These are phyloP conservation scores for Sporothrix luriei DNA, from an alignment of 2,329 filamentous ascomycete genomes.

Conservation along the genomic window DNA sequence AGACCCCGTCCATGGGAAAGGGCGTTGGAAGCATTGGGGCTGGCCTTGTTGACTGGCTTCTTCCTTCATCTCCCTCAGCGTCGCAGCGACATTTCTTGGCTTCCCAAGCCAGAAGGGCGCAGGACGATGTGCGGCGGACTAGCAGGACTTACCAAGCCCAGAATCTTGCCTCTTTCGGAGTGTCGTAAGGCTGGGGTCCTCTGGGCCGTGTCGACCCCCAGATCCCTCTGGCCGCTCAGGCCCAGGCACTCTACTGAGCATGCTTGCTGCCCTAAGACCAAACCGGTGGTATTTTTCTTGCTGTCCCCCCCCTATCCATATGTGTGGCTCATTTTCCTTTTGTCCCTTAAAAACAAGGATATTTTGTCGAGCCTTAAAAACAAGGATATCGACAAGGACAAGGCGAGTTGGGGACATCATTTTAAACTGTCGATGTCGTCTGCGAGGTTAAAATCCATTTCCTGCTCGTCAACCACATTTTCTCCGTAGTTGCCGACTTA, in stretches of 20 bases:
- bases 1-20: no score
- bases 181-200: constrained; percentile 27
- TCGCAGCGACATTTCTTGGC: not conserved
- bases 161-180: constrained; percentile 21
- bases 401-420: no score
- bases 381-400: not conserved
- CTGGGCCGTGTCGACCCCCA: not conserved
- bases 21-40: no score
- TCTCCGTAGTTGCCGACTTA: not conserved
- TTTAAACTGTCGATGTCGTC: no score
- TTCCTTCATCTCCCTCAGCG: not conserved
- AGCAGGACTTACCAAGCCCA: not conserved
- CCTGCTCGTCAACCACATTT: not conserved
- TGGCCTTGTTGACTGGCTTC: no score
- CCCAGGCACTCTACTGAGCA: no score
- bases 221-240: no score
- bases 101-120: not conserved
- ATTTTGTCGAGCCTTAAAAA: not conserved
- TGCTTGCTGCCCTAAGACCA: not conserved
- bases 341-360: not conserved
- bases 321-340: not conserved
- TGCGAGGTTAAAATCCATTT: no score
- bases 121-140: no score
- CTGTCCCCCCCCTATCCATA: not conserved
- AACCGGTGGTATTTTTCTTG: constrained; percentile 10